Conservation (phyloP, 192 early-diverging fungal species). For the Obelidium mucronatum region DNA sequence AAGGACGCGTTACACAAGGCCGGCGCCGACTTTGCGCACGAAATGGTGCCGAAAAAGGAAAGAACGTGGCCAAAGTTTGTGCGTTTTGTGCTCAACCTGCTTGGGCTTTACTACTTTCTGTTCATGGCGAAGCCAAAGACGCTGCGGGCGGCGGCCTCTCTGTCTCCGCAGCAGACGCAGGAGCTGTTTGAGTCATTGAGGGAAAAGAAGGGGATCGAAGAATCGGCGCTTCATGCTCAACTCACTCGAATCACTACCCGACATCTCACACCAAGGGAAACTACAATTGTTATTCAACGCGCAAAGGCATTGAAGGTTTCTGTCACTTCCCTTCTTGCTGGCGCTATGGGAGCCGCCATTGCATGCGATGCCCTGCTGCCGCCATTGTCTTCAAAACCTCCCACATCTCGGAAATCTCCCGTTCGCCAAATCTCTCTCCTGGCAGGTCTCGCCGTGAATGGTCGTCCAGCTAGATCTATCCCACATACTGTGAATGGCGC, state of each 20-base stretch:
- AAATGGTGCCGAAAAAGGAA: slow-evolving; percentile 13
- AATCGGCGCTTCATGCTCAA: not conserved
- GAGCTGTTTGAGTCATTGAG: not conserved
- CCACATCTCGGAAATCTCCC: not conserved
- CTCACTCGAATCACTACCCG: not conserved
- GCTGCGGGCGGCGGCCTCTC: not conserved
- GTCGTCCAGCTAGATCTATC: slow-evolving; percentile 3
- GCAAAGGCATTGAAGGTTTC: slow-evolving; percentile 2
- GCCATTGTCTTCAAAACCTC: not conserved
- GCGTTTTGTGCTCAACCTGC: not conserved
- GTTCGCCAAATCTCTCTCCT: slow-evolving; percentile 2
- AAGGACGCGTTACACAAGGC: not conserved
- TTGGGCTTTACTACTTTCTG: not conserved
- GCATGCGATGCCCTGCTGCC: not conserved
- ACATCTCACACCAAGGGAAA: not conserved
- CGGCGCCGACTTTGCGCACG: not conserved
- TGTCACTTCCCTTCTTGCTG: slow-evolving; percentile 21
- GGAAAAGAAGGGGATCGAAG: not conserved
- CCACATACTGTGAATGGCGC: slow-evolving; percentile 6
- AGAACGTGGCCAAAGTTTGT: slow-evolving; percentile 15
- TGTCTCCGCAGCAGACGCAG: not conserved
- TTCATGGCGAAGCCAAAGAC: not conserved
- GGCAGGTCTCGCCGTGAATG: slow-evolving; percentile 17
- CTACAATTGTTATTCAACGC: not conserved
- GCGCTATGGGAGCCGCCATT: slow-evolving; percentile 17